These are phyloP conservation scores for Penicillium roqueforti DNA, from an alignment of 495 filamentous ascomycete genomes.

Conservation along the genomic window DNA sequence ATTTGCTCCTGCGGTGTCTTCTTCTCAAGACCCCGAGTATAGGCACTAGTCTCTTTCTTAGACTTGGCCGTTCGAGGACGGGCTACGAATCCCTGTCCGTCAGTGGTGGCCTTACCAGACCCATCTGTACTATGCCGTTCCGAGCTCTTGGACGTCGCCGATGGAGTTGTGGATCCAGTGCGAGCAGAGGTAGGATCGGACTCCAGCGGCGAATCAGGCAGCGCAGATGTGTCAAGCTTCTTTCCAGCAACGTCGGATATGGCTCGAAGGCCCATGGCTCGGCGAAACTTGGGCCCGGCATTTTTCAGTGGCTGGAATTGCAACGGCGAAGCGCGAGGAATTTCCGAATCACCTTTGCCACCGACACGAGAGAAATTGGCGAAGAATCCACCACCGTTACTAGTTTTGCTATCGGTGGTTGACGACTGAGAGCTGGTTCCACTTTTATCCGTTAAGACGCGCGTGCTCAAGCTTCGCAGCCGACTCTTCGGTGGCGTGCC, in stretches of 20 bases:
- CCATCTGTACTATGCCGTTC: conserved; percentile 64
- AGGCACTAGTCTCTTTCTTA: conserved; percentile 94
- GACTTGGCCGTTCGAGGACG: conserved; percentile 56
- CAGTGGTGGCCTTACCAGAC: conserved; percentile 56
- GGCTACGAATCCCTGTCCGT: conserved; percentile 46
- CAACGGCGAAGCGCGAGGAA: conserved; percentile 50
- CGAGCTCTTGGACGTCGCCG: conserved; percentile 69
- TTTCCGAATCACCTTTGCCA: conserved; percentile 44
- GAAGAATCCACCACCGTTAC: conserved; percentile 33
- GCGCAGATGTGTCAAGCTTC: conserved; percentile 31
- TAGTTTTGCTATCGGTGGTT: conserved; percentile 39
- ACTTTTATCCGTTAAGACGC: conserved; percentile 24
- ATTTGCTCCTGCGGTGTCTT: conserved; percentile 82
- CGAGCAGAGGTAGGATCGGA: conserved; percentile 65
- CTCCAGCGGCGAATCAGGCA: conserved; percentile 59
- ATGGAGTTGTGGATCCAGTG: conserved; percentile 84
- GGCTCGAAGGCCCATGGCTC: conserved; percentile 64
- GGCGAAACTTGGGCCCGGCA: conserved; percentile 46
- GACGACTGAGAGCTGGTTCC: conserved; percentile 42
- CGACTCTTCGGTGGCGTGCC: conserved; percentile 41
- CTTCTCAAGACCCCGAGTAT: conserved; percentile 79
- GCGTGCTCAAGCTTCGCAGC: conserved; percentile 44
- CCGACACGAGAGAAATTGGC: conserved; percentile 43
- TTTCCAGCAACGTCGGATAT: conserved; percentile 66
- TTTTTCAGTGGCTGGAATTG: conserved; percentile 37